These are phyloP conservation scores for Fusarium secorum DNA, from an alignment of 2,329 filamentous ascomycete species.

Conservation along the genomic window DNA sequence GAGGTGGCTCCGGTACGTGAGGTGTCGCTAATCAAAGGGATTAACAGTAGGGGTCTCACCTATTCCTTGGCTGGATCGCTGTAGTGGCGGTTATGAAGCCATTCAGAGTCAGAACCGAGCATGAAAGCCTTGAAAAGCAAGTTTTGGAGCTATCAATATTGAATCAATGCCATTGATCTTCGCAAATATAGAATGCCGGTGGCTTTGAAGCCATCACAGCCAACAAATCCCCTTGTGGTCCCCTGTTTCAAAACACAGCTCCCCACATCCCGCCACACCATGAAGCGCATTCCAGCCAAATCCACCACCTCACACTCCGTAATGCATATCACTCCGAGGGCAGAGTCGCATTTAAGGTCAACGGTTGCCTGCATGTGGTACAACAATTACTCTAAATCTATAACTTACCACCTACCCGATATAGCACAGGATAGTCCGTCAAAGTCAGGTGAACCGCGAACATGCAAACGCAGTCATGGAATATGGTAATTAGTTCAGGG, in stretches of 20 bases:
- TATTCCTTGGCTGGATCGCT: background rate
- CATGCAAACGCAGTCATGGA: background rate
- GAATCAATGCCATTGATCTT: background rate
- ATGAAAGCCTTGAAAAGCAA: background rate
- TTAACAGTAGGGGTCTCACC: conserved; percentile 2
- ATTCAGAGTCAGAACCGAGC: background rate
- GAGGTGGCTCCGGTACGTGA: background rate
- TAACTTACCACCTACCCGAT: background rate
- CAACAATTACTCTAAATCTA: background rate
- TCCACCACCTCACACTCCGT: background rate
- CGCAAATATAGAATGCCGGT: background rate
- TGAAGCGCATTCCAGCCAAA: conserved; percentile 2
- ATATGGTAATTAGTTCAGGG: conserved; percentile 13
- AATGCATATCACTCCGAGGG: background rate
- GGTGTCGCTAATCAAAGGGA: background rate
- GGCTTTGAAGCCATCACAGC: conserved; percentile 1
- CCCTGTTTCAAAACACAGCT: conserved; percentile 27
- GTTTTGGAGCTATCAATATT: background rate
- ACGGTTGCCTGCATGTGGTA: conserved; percentile 1
- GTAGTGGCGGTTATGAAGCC: conserved; percentile 9
- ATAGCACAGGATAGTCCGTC: background rate
- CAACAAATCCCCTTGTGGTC: conserved; percentile 7
- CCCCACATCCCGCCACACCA: conserved; percentile 14
- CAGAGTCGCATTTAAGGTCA: background rate
- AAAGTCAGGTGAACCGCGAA: conserved; percentile 8